phyloP scores from a whole-genome alignment of 345 rosid species.

The Geranium rotundifolium region DNA sequence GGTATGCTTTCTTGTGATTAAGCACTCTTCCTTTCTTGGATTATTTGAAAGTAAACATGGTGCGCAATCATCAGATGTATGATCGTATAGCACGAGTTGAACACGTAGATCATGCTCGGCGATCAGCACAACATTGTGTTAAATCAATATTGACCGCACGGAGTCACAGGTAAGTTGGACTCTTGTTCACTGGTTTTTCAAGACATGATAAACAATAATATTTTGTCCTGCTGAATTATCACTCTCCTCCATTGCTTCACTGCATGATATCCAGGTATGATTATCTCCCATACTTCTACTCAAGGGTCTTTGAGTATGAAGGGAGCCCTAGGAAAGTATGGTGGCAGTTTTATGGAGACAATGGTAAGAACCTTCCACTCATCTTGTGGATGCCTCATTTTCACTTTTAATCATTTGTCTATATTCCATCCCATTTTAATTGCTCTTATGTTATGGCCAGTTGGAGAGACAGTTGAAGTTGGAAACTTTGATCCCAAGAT shows the following conservation, averaged over 20 bases:
- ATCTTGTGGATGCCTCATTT: not conserved
- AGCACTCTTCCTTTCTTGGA: conserved; percentile 3
- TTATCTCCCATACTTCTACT: conserved; percentile 85
- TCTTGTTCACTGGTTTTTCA: not conserved
- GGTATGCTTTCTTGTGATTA: conserved; percentile 33
- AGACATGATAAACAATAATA: not conserved
- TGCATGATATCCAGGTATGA: conserved; percentile 51
- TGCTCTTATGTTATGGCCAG: conserved; percentile 31
- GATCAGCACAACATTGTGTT: conserved; percentile 84
- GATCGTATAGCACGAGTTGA: conserved; percentile 76
- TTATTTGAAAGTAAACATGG: conserved; percentile 6
- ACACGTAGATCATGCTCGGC: conserved; percentile 92
- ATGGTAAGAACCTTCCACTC: conserved; percentile 33
- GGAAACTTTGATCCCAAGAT: conserved; percentile 90
- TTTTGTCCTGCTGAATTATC: conserved; percentile 4
- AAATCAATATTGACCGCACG: conserved; percentile 62
- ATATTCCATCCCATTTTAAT: not conserved
- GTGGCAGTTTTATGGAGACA: conserved; percentile 97
- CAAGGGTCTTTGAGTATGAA: conserved; percentile 84
- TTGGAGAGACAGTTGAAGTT: conserved; percentile 77
- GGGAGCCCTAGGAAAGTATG: conserved; percentile 85
- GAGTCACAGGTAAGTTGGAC: conserved; percentile 43
- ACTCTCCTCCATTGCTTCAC: conserved; percentile 6
- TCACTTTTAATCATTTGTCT: not conserved
- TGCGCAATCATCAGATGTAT: conserved; percentile 47